These are phyloP conservation scores for Trichoderma cornu-damae DNA, from an alignment of 2,329 filamentous ascomycete species.

Conservation along the genomic window DNA sequence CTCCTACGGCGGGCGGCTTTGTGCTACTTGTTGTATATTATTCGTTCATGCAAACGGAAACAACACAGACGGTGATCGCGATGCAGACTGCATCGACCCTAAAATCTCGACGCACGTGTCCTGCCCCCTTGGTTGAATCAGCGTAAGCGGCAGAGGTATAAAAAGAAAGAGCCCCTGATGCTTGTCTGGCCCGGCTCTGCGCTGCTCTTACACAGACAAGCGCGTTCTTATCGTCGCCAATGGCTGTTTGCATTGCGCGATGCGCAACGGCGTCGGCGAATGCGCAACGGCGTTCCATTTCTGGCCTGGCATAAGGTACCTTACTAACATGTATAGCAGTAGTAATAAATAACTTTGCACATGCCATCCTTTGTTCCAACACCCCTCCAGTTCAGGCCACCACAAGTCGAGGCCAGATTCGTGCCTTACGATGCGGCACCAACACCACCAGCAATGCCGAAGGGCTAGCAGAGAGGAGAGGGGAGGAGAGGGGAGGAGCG, in stretches of 20 bases:
- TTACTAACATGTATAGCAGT: conserved; percentile 2
- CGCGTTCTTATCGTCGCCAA: not conserved
- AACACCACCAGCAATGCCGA: conserved; percentile 5
- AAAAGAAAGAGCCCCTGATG: too few relatives aligned
- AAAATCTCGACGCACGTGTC: conserved; percentile 17
- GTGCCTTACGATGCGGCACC: conserved; percentile 19
- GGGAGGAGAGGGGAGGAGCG: too few relatives aligned
- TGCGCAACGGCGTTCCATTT: conserved; percentile 7
- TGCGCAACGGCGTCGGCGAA: too few relatives aligned
- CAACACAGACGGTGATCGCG: conserved; percentile 8
- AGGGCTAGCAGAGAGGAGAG: not conserved
- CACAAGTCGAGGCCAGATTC: conserved; percentile 11
- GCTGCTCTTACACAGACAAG: not conserved
- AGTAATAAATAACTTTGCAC: too few relatives aligned
- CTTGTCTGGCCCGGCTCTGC: not conserved
- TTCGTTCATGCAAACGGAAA: conserved; percentile 10
- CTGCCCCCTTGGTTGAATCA: not conserved
- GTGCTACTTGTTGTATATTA: not conserved
- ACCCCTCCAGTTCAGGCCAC: conserved; percentile 21
- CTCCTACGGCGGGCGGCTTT: not conserved
- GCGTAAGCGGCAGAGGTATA: not conserved
- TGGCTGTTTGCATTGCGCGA: conserved; percentile 10
- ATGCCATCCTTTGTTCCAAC: conserved; percentile 6
- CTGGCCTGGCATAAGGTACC: not conserved
- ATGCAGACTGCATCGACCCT: conserved; percentile 11